Evolutionary conservation across 2,329 filamentous ascomycete genomes (phyloP).

Genomic region (Diaporthe sp.): DNA sequence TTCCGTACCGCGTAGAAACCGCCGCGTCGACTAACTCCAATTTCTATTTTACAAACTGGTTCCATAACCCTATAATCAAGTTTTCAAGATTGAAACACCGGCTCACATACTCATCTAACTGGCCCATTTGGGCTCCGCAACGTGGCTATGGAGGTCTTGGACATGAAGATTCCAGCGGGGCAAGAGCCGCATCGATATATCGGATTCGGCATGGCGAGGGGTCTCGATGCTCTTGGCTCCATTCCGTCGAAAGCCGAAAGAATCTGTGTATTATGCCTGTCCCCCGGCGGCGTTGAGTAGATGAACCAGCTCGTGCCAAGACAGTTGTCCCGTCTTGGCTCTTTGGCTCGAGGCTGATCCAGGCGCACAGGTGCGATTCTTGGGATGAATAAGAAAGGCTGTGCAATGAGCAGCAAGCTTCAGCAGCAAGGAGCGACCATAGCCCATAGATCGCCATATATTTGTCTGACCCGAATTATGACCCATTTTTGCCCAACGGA

Average conservation of each 20-base stretch:
- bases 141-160: not conserved
- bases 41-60: not conserved
- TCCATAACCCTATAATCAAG: not conserved
- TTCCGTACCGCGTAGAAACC: no score
- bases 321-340: slow-evolving; percentile 10
- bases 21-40: not conserved
- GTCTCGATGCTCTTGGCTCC: not conserved
- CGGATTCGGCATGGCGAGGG: not conserved
- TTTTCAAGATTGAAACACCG: not conserved
- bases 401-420: not conserved
- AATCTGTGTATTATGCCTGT: not conserved
- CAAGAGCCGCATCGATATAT: not conserved
- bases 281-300: slow-evolving; percentile 4
- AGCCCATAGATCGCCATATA: not conserved
- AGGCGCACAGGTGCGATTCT: not conserved
- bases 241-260: not conserved
- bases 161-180: not conserved
- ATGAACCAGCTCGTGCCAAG: not conserved
- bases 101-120: not conserved
- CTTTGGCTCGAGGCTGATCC: not conserved
- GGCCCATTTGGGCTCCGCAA: not conserved
- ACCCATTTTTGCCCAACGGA: not conserved
- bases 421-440: no score
- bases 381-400: not conserved
- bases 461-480: not conserved